phyloP scores from a whole-genome alignment of 495 filamentous ascomycete species.

The Daldinia grandis region DNA sequence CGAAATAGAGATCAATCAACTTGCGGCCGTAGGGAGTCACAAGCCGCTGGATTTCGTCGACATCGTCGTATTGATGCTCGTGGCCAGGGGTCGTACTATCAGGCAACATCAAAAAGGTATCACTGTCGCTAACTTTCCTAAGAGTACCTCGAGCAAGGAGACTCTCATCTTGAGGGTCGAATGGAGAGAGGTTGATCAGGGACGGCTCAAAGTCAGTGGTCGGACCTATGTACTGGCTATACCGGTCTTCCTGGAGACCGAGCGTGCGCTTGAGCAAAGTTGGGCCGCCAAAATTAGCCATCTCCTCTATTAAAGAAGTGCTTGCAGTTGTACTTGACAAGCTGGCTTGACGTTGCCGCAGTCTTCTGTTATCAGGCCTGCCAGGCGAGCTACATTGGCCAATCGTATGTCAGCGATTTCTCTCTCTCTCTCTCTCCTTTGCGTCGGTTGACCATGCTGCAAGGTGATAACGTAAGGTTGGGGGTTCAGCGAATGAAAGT shows the following conservation, averaged over 20 bases:
- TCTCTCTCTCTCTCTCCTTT: conserved; percentile 16
- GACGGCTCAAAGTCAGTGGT: conserved; percentile 78
- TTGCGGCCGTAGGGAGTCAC: conserved; percentile 83
- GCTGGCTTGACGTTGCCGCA: conserved; percentile 61
- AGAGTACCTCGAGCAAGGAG: conserved; percentile 72
- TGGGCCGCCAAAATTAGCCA: conserved; percentile 68
- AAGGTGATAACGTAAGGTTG: conserved; percentile 44
- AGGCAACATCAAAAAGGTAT: conserved; percentile 83
- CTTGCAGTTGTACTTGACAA: conserved; percentile 62
- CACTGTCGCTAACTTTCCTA: conserved; percentile 80
- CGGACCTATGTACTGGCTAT: conserved; percentile 71
- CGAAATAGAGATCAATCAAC: conserved; percentile 87
- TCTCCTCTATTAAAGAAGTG: conserved; percentile 65
- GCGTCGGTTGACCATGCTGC: conserved; percentile 37
- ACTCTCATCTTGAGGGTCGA: conserved; percentile 77
- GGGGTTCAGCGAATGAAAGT: conserved; percentile 43
- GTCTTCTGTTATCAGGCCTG: conserved; percentile 61
- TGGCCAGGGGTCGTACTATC: conserved; percentile 69
- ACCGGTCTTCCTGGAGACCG: conserved; percentile 68
- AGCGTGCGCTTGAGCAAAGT: conserved; percentile 70
- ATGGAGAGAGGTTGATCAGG: conserved; percentile 73
- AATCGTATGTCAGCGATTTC: conserved; percentile 55
- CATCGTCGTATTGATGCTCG: conserved; percentile 68
- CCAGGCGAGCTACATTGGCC: conserved; percentile 59
- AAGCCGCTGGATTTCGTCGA: conserved; percentile 82